Conservation (phyloP, 1,139 yeast genomes). For the Taphrina flavorubra region DNA sequence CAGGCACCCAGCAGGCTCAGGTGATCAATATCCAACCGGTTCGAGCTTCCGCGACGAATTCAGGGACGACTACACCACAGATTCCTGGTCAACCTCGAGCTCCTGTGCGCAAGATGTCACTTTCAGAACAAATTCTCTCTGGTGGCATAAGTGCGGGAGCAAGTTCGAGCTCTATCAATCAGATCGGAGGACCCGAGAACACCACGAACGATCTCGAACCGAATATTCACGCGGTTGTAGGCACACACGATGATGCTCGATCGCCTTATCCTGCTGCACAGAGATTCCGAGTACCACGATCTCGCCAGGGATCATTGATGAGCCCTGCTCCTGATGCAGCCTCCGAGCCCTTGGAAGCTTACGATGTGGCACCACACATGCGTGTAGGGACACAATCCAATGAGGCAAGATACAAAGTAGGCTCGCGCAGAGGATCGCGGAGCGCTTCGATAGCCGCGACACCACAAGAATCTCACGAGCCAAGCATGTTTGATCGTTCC, state of each 20-base stretch:
- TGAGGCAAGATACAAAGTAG: slow-evolving; percentile 36
- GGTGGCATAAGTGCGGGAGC: slow-evolving; percentile 3
- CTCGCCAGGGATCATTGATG: slow-evolving; percentile 29
- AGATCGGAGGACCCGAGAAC: not conserved
- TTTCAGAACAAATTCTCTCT: slow-evolving; percentile 26
- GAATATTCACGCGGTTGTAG: slow-evolving; percentile 8
- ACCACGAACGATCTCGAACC: slow-evolving; percentile 22
- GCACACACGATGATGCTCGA: slow-evolving; percentile 30
- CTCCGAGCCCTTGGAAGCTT: slow-evolving; percentile 21
- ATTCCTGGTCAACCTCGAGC: slow-evolving; percentile 23
- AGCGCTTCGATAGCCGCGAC: slow-evolving; percentile 27
- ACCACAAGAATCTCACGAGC: slow-evolving; percentile 23
- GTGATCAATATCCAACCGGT: slow-evolving; percentile 13
- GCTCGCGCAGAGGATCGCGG: slow-evolving; percentile 28
- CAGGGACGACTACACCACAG: slow-evolving; percentile 21
- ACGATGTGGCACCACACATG: slow-evolving; percentile 38
- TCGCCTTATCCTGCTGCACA: slow-evolving; percentile 35
- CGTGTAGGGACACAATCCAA: slow-evolving; percentile 39
- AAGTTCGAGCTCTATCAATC: not conserved
- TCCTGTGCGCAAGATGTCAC: slow-evolving; percentile 33
- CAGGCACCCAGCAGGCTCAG: not conserved
- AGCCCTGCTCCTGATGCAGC: slow-evolving; percentile 19
- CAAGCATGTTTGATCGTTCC: slow-evolving; percentile 23
- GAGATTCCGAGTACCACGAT: slow-evolving; percentile 35
- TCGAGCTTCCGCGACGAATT: slow-evolving; percentile 20